Conservation (phyloP, 352 stramenopile species). For the Chrysophaeum taylorii region DNA sequence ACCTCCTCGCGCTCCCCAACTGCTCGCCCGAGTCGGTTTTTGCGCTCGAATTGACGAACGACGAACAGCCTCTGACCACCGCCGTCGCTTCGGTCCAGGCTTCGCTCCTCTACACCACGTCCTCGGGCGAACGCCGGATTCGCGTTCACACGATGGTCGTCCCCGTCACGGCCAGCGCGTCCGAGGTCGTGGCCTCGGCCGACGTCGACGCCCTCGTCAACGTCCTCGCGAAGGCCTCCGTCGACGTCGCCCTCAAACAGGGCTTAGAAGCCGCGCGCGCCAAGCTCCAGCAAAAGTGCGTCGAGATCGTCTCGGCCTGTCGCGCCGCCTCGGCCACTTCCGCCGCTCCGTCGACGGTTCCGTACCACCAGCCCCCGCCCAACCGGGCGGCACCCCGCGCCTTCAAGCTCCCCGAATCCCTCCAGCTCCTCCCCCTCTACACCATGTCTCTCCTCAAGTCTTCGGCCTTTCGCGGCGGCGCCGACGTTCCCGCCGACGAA, state of each 20-base stretch:
- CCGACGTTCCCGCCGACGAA: conserved; percentile 89
- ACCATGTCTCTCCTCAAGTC: conserved; percentile 96
- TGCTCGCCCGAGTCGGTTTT: conserved; percentile 88
- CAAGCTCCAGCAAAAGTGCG: conserved; percentile 73
- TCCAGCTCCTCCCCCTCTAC: conserved; percentile 90
- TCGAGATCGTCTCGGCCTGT: conserved; percentile 75
- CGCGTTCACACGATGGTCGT: conserved; percentile 91
- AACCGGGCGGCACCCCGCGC: neutral
- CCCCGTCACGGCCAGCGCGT: conserved; percentile 58
- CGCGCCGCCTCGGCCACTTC: conserved; percentile 27
- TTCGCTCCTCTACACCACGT: conserved; percentile 95
- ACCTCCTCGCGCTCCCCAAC: conserved; percentile 91
- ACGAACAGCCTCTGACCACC: conserved; percentile 82
- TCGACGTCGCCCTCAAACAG: conserved; percentile 83
- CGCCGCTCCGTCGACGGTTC: conserved; percentile 12
- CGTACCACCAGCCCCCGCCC: neutral
- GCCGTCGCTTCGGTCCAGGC: conserved; percentile 87
- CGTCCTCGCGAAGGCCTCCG: conserved; percentile 82
- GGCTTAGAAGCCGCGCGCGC: conserved; percentile 82
- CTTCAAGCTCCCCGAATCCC: conserved; percentile 67
- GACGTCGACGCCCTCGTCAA: conserved; percentile 84
- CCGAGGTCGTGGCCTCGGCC: conserved; percentile 76
- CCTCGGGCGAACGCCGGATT: conserved; percentile 88
- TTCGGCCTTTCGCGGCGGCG: conserved; percentile 85
- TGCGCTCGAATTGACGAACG: conserved; percentile 90